Percentiles rank a stretch among this genome's conserved stretches.
phyloP scores from a whole-genome alignment of 805 yeast genomes.

The Candida nemodendra region DNA sequence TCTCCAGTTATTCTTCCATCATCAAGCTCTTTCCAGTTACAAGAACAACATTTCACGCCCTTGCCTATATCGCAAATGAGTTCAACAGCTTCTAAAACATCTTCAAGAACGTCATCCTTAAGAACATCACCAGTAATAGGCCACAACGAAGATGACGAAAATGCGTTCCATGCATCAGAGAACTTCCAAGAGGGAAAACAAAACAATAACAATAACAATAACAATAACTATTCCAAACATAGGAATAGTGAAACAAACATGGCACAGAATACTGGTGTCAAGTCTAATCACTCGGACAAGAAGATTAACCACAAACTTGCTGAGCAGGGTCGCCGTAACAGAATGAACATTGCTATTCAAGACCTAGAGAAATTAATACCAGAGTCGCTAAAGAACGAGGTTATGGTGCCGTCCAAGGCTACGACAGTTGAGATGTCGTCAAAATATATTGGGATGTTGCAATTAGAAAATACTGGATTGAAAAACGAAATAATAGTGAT shows the following conservation, averaged over 20 bases:
- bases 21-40: slow-evolving; percentile 20
- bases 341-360: slow-evolving; percentile 84
- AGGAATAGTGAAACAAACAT: background rate
- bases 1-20: slow-evolving; percentile 39
- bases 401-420: slow-evolving; percentile 82
- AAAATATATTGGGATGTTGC: slow-evolving; percentile 55
- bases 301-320: slow-evolving; percentile 85
- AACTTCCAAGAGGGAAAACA: background rate
- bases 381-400: slow-evolving; percentile 49
- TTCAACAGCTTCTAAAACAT: slow-evolving; percentile 8
- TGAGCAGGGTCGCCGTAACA: slow-evolving; percentile 92
- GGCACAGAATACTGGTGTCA: background rate
- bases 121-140: slow-evolving; percentile 18
- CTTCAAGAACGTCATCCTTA: slow-evolving; percentile 14
- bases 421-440: slow-evolving; percentile 92
- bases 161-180: slow-evolving; percentile 3
- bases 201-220: background rate
- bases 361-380: slow-evolving; percentile 73
- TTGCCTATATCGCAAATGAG: slow-evolving; percentile 9
- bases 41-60: slow-evolving; percentile 10
- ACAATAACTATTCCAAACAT: background rate
- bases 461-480: slow-evolving; percentile 35
- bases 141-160: slow-evolving; percentile 10
- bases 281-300: slow-evolving; percentile 37
- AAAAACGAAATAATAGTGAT: slow-evolving; percentile 38